A percentile compares a stretch with the other conserved stretches of the same genome.
Evolutionary conservation across 805 yeast genomes (phyloP).

Genomic region (Starmerella geochares): DNA sequence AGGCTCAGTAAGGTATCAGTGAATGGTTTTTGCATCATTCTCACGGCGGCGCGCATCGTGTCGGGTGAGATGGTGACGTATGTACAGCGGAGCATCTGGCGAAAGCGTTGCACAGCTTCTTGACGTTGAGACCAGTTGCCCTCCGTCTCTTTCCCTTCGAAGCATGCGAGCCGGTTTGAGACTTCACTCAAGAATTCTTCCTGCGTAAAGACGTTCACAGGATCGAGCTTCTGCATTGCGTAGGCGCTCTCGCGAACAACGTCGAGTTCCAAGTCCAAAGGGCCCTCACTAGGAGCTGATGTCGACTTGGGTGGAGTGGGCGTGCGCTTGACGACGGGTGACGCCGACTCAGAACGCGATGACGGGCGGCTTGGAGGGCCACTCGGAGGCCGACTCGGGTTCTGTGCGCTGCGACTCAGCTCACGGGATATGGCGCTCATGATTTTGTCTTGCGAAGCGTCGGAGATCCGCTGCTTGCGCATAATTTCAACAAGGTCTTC

Average conservation of each 20-base stretch:
- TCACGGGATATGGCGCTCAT: constrained; percentile 6
- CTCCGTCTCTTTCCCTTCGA: constrained; percentile 74
- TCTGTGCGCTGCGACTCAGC: neutral
- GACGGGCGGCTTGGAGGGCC: neutral
- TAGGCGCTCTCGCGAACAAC: constrained; percentile 24
- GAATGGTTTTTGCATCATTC: constrained; percentile 47
- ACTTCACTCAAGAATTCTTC: constrained; percentile 29
- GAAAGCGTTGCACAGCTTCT: constrained; percentile 43
- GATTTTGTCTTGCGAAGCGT: constrained; percentile 1
- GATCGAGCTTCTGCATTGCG: constrained; percentile 34
- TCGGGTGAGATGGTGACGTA: constrained; percentile 31
- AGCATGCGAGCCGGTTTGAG: constrained; percentile 30
- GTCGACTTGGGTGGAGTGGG: neutral
- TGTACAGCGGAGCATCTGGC: constrained; percentile 55
- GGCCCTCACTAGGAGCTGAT: neutral
- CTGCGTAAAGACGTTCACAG: constrained; percentile 27
- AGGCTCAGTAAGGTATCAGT: constrained; percentile 59
- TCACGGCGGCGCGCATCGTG: constrained; percentile 29
- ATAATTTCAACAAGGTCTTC: constrained; percentile 40
- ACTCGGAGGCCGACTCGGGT: neutral
- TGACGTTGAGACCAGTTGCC: constrained; percentile 76
- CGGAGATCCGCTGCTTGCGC: constrained; percentile 26
- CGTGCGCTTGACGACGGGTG: neutral
- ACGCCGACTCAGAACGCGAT: neutral
- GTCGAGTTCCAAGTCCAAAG: neutral